Conservation (phyloP, 331 rosid species). For the Quercus lobata region DNA sequence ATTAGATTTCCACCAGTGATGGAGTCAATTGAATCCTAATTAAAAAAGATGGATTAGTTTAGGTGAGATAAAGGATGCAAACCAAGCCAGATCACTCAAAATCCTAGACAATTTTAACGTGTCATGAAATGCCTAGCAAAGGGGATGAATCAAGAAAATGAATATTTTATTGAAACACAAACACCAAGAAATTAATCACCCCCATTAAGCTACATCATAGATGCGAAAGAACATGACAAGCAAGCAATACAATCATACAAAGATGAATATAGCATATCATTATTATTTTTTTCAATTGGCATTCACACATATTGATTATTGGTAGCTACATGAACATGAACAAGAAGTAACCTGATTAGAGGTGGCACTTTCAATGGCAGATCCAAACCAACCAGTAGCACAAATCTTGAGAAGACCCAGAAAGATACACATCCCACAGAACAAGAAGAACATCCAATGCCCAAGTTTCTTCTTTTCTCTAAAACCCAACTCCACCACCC, state of each 20-base stretch:
- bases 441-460: slow-evolving; percentile 82
- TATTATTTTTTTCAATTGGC: background rate
- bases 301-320: background rate
- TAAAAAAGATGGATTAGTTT: slow-evolving; percentile 16
- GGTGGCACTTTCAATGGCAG: slow-evolving; percentile 60
- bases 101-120: background rate
- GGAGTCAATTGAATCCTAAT: slow-evolving; percentile 56
- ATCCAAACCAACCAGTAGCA: slow-evolving; percentile 98
- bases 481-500: slow-evolving; percentile 60
- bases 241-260: background rate
- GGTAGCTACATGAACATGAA: background rate
- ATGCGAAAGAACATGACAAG: background rate
- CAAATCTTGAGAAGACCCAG: slow-evolving; percentile 84
- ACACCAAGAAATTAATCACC: background rate
- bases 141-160: no score
- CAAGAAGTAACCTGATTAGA: slow-evolving; percentile 43
- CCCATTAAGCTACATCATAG: background rate
- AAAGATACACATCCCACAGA: slow-evolving; percentile 84
- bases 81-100: background rate
- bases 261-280: background rate
- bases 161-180: background rate
- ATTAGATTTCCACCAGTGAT: slow-evolving; percentile 27
- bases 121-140: background rate
- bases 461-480: slow-evolving; percentile 77
- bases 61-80: slow-evolving; percentile 4